Evolutionary conservation across 352 stramenopile species (phyloP), one percentile per base, ranked within the genome.

Genomic region (Halophytophthora batemanensis): DNA sequence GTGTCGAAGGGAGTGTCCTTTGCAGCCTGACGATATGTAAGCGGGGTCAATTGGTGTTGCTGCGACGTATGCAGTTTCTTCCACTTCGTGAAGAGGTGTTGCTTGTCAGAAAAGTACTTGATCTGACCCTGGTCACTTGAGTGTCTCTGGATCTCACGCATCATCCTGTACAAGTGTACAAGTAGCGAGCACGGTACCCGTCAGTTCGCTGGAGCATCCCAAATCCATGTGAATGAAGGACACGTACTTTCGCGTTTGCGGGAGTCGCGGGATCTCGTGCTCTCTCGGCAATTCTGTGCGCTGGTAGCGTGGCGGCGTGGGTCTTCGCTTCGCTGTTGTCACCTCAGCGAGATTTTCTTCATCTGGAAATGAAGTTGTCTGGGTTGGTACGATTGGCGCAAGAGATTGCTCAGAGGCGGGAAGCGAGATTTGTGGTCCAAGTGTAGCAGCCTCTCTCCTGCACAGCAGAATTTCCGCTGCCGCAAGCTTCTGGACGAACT

Each of bases 11-110:
- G 25, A 8, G 8, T 31, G 8, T 31, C 25, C 25, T 10, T 8
- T 10, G 4, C 8, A 43, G n/a, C 17, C 25, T 31, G 25, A 8
- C 25, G 25, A 8, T 31, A 8, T 8, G 25, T 31, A 8, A 31
- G 29, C 35, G 45, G 23, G 4, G 31, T 34, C 31, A 54, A 50
- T 15, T 86, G 72, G 41, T 90, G 80, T 11, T 80, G 59, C 18
- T 82, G 69, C 6, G 77, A 74, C 0, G 59, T 52, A 54, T 86
- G 71, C 1, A 90, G 61, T 38, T 83, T 87, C 33, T 82, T 81
- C 80, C 80, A 90, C 46, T 90, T 90, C 1, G 58, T 57, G 12
- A 90, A 86, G n/a, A 90, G 64, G 29, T 86, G 75, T 22, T 74
- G 65, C 42, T 88, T 90, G 63, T 90, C 69, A 5, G 71, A 54